A percentile compares a stretch with the other conserved stretches of the same genome.
Conservation (phyloP, 192 early-diverging fungal species). For the Coemansia aciculifera region DNA sequence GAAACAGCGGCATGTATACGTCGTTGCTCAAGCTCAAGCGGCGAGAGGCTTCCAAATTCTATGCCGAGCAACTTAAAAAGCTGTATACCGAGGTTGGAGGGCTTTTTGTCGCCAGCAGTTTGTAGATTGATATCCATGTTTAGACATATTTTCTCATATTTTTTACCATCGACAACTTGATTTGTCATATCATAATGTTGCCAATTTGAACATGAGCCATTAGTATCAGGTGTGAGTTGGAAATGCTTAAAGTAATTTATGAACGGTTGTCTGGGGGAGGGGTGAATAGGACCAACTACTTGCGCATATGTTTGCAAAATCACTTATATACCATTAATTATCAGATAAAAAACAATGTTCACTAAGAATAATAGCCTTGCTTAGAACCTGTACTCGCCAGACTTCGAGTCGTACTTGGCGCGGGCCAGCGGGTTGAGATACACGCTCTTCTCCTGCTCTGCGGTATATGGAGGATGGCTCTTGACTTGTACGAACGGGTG, state of each 20-base stretch:
- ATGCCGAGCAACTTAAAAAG: slow-evolving; percentile 52
- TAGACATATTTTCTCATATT: background rate
- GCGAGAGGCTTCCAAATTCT: slow-evolving; percentile 40
- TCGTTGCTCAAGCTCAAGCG: slow-evolving; percentile 85
- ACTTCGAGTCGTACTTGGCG: slow-evolving; percentile 8
- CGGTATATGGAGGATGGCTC: slow-evolving; percentile 14
- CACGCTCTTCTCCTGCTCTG: slow-evolving; percentile 21
- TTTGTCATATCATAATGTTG: slow-evolving; percentile 2
- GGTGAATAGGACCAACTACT: no score
- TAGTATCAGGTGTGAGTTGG: no score
- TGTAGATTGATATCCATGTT: background rate
- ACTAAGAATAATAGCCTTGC: no score
- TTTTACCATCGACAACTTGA: slow-evolving; percentile 27
- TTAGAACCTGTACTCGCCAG: slow-evolving; percentile 49
- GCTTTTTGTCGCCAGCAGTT: slow-evolving; percentile 57
- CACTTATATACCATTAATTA: no score
- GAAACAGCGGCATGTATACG: slow-evolving; percentile 69
- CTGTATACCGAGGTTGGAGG: slow-evolving; percentile 56
- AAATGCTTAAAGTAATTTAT: no score
- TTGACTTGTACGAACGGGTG: slow-evolving; percentile 34
- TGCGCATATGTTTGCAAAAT: no score
- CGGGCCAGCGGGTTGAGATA: slow-evolving; percentile 24
- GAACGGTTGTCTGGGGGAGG: no score
- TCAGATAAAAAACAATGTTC: no score
- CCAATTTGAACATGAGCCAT: background rate